phyloP scores from a whole-genome alignment of 2,329 filamentous ascomycete genomes.

The Alternaria gaisen region DNA sequence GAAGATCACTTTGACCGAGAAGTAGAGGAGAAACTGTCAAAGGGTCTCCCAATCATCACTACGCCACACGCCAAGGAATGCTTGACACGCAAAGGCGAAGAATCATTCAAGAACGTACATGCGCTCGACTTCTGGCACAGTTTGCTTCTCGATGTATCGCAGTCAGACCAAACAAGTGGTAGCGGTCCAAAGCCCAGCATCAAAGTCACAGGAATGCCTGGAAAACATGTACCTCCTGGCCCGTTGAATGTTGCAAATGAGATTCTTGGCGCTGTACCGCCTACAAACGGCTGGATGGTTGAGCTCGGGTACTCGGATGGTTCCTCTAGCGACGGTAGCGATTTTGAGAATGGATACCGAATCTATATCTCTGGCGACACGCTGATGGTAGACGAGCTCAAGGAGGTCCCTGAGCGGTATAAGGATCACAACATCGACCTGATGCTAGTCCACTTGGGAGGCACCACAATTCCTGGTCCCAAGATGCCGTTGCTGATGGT shows the following conservation, averaged over 20 bases:
- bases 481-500: slow-evolving; percentile 70
- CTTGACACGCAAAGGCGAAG: slow-evolving; percentile 57
- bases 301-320: slow-evolving; percentile 63
- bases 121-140: slow-evolving; percentile 66
- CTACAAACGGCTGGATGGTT: slow-evolving; percentile 73
- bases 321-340: slow-evolving; percentile 16
- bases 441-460: slow-evolving; percentile 73
- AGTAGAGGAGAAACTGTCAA: slow-evolving; percentile 61
- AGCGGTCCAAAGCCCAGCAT: slow-evolving; percentile 53
- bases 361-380: slow-evolving; percentile 76
- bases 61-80: slow-evolving; percentile 68
- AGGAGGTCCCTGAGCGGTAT: slow-evolving; percentile 67
- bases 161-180: slow-evolving; percentile 9
- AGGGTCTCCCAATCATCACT: slow-evolving; percentile 69
- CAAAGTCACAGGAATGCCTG: slow-evolving; percentile 70
- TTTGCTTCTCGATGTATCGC: slow-evolving; percentile 57
- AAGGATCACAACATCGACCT: slow-evolving; percentile 66
- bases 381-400: slow-evolving; percentile 68
- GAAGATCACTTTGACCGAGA: slow-evolving; percentile 66
- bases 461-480: slow-evolving; percentile 70
- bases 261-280: slow-evolving; percentile 64
- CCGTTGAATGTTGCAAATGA: slow-evolving; percentile 58
- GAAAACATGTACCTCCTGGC: slow-evolving; percentile 66
- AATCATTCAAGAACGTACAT: slow-evolving; percentile 64
- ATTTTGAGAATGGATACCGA: slow-evolving; percentile 60